Percentiles rank a stretch among this genome's conserved stretches.
These are phyloP conservation scores for Trypanosoma vivax DNA, from an alignment of 208 protist genomes.

Conservation along the genomic window DNA sequence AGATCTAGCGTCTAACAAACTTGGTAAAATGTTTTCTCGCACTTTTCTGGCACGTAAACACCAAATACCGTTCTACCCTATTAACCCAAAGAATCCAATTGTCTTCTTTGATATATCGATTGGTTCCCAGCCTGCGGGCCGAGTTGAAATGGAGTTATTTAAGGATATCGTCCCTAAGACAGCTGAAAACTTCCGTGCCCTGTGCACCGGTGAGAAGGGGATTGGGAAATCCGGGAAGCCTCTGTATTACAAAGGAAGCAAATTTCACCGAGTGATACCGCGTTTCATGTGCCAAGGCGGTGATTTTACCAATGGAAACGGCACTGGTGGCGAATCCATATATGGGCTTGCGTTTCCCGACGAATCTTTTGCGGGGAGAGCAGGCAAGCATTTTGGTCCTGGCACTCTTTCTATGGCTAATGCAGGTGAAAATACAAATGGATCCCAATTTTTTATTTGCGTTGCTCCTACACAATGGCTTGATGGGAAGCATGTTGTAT, in stretches of 20 bases:
- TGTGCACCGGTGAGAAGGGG: constrained; percentile 91
- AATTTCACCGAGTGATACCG: constrained; percentile 95
- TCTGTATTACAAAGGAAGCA: constrained; percentile 93
- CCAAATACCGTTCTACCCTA: constrained; percentile 78
- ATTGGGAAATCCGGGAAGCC: constrained; percentile 78
- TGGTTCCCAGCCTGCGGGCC: constrained; percentile 66
- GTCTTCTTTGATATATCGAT: constrained; percentile 94
- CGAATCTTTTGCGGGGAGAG: constrained; percentile 87
- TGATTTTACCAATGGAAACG: constrained; percentile 92
- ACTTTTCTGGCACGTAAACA: constrained; percentile 28
- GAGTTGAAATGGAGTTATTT: constrained; percentile 91
- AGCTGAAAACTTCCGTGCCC: constrained; percentile 91
- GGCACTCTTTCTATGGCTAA: constrained; percentile 77
- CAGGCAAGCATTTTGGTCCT: constrained; percentile 70
- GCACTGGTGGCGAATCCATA: constrained; percentile 90
- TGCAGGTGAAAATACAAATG: constrained; percentile 73
- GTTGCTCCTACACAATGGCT: constrained; percentile 65
- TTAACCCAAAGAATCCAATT: constrained; percentile 70
- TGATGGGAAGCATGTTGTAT: constrained; percentile 94
- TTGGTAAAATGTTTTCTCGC: constrained; percentile 48
- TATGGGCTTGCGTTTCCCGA: constrained; percentile 91
- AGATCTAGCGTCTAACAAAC: too few relatives aligned
- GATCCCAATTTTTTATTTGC: constrained; percentile 82
- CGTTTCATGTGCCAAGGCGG: constrained; percentile 94
- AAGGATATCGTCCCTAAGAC: constrained; percentile 90